Evolutionary conservation across 768 basidiomycete species (phyloP).

Genomic region (Rhizopogon vinicolor): DNA sequence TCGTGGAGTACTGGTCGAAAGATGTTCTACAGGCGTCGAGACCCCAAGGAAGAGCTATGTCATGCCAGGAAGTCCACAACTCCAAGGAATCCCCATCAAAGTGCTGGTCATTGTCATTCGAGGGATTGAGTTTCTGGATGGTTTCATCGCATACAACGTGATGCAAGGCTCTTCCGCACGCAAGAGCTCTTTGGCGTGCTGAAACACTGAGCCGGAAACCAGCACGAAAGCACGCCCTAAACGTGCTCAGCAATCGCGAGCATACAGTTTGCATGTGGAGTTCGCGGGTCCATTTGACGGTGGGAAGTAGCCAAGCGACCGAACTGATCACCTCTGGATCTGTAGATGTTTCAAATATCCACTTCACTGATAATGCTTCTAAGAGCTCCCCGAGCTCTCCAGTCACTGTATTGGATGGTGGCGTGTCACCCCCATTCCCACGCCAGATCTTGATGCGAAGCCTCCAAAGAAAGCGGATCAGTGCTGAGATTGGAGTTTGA

Average conservation of each 20-base stretch:
- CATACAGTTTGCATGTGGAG: background rate
- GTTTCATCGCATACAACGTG: background rate
- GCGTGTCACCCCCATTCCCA: background rate
- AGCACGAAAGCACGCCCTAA: background rate
- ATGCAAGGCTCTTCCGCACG: background rate
- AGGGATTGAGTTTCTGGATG: background rate
- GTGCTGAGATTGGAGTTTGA: background rate
- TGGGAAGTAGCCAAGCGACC: background rate
- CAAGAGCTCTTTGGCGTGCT: background rate
- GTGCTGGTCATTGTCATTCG: background rate
- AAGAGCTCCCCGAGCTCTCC: background rate
- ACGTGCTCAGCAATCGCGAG: background rate
- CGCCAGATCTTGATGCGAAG: background rate
- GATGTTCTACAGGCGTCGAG: background rate
- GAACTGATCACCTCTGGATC: constrained; percentile 8
- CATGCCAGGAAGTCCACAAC: background rate
- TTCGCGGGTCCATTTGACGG: background rate
- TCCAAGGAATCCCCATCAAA: background rate
- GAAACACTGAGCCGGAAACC: background rate
- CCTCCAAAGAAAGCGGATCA: background rate
- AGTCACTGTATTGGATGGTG: background rate
- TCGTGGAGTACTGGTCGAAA: background rate
- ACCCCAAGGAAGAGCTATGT: background rate
- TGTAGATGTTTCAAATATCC: constrained; percentile 16
- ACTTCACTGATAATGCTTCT: constrained; percentile 5